Evolutionary conservation across 176 grass and related monocot species (phyloP).

Genomic region (Dendrocalamus sinicus): DNA sequence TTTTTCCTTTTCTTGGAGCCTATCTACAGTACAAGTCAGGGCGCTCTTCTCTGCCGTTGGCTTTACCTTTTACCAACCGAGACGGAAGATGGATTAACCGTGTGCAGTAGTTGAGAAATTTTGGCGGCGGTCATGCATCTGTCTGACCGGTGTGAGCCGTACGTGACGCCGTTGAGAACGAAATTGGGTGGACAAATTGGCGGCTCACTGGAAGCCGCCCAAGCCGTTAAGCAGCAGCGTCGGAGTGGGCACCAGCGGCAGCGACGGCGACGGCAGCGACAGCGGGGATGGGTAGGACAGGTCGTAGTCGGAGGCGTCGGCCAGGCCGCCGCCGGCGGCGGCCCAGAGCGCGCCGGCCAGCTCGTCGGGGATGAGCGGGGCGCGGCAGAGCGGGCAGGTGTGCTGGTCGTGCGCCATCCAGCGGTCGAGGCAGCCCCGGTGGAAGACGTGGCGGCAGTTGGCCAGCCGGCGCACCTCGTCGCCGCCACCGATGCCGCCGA

Average conservation of each 20-base stretch:
- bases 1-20: background rate
- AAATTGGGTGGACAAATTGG: background rate
- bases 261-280: background rate
- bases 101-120: background rate
- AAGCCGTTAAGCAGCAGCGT: conserved; percentile 58
- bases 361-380: conserved; percentile 61
- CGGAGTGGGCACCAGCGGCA: conserved; percentile 40
- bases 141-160: conserved; percentile 14
- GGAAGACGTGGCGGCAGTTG: conserved; percentile 91
- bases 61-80: background rate
- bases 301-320: conserved; percentile 48
- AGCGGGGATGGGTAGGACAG: conserved; percentile 38
- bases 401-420: conserved; percentile 75
- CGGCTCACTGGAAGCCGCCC: conserved; percentile 56
- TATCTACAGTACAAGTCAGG: conserved; percentile 34
- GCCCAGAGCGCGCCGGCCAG: background rate
- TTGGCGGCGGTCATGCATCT: conserved; percentile 24
- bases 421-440: conserved; percentile 84
- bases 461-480: conserved; percentile 77
- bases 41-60: conserved; percentile 25
- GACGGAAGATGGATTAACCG: background rate
- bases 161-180: conserved; percentile 24
- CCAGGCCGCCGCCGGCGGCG: background rate
- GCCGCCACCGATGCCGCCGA: conserved; percentile 60
- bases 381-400: conserved; percentile 86